Conservation (phyloP, 2,329 filamentous ascomycete species). For the Penicillium sp. region DNA sequence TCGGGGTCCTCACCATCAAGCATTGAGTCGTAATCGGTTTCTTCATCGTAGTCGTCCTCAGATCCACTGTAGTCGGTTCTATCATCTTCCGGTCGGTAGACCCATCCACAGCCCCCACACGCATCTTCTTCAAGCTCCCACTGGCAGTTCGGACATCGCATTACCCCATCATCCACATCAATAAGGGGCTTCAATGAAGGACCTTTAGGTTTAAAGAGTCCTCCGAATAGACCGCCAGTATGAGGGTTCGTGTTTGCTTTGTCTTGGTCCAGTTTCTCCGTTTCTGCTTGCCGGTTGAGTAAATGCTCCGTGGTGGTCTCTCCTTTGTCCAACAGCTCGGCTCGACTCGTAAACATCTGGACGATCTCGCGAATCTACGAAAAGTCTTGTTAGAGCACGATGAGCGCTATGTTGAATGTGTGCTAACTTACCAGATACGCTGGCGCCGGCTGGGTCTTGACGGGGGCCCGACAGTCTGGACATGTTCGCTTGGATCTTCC, state of each 20-base stretch:
- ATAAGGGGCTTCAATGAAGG: constrained; percentile 46
- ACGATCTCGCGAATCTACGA: constrained; percentile 64
- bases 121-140: constrained; percentile 62
- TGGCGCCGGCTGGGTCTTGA: constrained; percentile 62
- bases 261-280: constrained; percentile 60
- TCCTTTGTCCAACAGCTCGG: constrained; percentile 62
- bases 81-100: constrained; percentile 50
- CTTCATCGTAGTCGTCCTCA: constrained; percentile 41
- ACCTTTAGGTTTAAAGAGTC: constrained; percentile 51
- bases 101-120: constrained; percentile 56
- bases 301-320: constrained; percentile 65
- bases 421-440: constrained; percentile 58
- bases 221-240: constrained; percentile 64
- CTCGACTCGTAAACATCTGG: constrained; percentile 60
- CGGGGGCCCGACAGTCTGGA: constrained; percentile 65
- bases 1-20: constrained; percentile 23
- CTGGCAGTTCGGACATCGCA: constrained; percentile 63
- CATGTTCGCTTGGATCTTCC: constrained; percentile 64
- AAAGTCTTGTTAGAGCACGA: constrained; percentile 9
- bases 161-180: constrained; percentile 61
- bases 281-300: constrained; percentile 60
- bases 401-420: neutral
- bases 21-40: constrained; percentile 40
- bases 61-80: constrained; percentile 48
- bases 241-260: constrained; percentile 53